Evolutionary conservation across 2,329 filamentous ascomycete species (phyloP), one percentile per base, ranked within the genome.

Genomic region (Epichloe brachyelytri): DNA sequence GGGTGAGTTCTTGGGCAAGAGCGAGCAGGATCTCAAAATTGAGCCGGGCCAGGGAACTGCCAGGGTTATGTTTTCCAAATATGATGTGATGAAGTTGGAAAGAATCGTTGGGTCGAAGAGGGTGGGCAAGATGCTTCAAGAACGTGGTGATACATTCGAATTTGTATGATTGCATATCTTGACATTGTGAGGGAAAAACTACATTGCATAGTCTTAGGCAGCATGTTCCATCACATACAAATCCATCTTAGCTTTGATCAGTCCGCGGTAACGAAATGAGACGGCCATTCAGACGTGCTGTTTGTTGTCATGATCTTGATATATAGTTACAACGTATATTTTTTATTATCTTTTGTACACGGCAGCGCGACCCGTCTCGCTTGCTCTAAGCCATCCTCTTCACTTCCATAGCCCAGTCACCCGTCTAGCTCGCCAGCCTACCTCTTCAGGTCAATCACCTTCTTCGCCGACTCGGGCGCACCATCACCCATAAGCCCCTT

Each of bases 101-200:
- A 78, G 93, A 52, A 73, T 97, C 39, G 90, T 90, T 2, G 93
- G 93, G 1, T 86, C 78, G 2, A 80, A 85, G 69, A 79, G 93
- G 55, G 82, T 93, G 6, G 82, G 81, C 15, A 86, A 82, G 65
- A 93, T 98, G 88, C 72, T 96, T 51, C 78, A 76, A 55, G 88
- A 94, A 59, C 82, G 80, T 62, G 83, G 83, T 3, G 91, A 97
- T 77, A 93, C 87, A 1, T 98, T 97, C 78, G 90, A 95, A 63
- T 97, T 97, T 75, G 75, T 95, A 54, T 95, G 78, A 62, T 55
- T 43, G 10, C 19, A 40, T 14, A 37, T 37, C 12, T 26, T 22
- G 22, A 5, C n/a, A 40, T 20, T 10, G 30, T 30, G 30, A 30
- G 26, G 17, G 15, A 44, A 15, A 26, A 19, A 34, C 17, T n/a